These are phyloP conservation scores for Colletotrichum sp. DNA, from an alignment of 2,329 filamentous ascomycete species.

Conservation along the genomic window DNA sequence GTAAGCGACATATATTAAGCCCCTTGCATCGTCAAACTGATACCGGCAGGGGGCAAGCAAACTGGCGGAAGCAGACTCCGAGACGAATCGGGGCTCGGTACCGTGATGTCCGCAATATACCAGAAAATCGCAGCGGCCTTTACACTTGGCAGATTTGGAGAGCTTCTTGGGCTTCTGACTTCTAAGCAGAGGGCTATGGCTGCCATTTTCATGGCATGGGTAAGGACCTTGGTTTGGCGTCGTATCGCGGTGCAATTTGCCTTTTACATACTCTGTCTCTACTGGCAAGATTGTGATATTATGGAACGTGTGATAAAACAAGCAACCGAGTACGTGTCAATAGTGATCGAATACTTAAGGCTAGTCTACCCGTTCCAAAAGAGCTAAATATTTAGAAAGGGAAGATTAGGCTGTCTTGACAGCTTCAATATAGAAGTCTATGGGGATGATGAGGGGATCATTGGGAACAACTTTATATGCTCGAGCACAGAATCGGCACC, in stretches of 20 bases:
- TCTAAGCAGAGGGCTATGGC: background rate
- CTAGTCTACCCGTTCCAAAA: background rate
- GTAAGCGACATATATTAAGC: background rate
- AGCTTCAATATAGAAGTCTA: background rate
- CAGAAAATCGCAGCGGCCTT: background rate
- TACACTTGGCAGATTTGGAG: background rate
- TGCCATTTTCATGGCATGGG: fast-evolving
- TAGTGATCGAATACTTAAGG: background rate
- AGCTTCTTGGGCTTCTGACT: background rate
- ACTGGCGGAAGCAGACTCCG: background rate
- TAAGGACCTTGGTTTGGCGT: background rate
- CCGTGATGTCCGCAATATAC: background rate
- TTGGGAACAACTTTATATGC: background rate
- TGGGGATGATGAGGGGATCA: fast-evolving
- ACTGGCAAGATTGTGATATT: background rate
- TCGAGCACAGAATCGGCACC: background rate
- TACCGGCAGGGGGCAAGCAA: background rate
- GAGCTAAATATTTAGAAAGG: background rate
- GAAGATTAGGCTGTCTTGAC: background rate
- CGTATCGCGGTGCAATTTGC: background rate
- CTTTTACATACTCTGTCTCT: background rate
- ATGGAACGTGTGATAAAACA: background rate
- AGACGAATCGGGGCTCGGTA: background rate
- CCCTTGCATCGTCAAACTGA: background rate
- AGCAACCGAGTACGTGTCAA: background rate